phyloP scores from a whole-genome alignment of 306 rosid species.

The Cajanus cajan region DNA sequence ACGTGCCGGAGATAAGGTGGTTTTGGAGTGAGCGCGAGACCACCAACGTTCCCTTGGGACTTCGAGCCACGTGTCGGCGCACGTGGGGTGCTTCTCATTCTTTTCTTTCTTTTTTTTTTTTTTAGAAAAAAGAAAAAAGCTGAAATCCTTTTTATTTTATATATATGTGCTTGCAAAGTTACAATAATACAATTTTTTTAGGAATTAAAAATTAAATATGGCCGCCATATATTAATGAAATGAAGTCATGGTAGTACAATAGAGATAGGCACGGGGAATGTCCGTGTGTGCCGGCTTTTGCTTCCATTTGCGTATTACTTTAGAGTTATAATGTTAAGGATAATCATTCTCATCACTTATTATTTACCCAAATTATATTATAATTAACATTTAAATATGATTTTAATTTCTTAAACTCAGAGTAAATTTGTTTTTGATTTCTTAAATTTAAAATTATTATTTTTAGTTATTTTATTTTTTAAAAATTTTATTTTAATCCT shows the following conservation, averaged over 20 bases:
- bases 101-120: not conserved
- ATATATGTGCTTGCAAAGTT: not conserved
- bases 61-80: conserved; percentile 59
- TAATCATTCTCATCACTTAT: conserved; percentile 33
- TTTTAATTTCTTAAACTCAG: no score
- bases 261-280: conserved; percentile 48
- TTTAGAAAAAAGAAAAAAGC: not conserved
- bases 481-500: no score
- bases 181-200: not conserved
- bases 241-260: not conserved
- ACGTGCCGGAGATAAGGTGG: conserved; percentile 23
- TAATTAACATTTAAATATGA: no score
- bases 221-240: not conserved
- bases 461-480: no score
- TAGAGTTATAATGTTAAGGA: conserved; percentile 8
- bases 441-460: no score
- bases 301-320: conserved; percentile 28
- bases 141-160: conserved; percentile 20
- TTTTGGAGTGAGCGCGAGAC: conserved; percentile 39
- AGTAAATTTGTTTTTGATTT: no score
- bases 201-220: not conserved
- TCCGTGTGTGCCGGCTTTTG: conserved; percentile 55
- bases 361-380: conserved; percentile 20
- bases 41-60: conserved; percentile 18
- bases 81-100: conserved; percentile 32